Conservation (phyloP, 805 yeast genomes). For the Candida vartiovaarae region DNA sequence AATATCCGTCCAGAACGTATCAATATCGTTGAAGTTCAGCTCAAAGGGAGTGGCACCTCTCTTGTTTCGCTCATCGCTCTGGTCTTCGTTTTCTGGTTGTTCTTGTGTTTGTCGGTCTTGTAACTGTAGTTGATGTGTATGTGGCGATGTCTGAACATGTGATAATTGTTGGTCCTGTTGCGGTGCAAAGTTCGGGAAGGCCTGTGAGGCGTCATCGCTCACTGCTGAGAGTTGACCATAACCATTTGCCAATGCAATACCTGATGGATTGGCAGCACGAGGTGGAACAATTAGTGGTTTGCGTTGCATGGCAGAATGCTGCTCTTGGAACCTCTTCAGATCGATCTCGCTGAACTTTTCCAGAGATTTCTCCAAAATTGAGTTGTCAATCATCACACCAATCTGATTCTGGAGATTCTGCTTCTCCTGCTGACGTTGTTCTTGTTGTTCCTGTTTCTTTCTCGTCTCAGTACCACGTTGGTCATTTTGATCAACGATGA, state of each 20-base stretch:
- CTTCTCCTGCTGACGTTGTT: constrained; percentile 1
- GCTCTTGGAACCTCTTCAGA: constrained; percentile 2
- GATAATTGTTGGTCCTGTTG: not conserved
- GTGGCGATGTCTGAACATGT: too few relatives aligned
- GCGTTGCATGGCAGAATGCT: not conserved
- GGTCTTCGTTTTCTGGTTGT: not conserved
- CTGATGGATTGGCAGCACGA: not conserved
- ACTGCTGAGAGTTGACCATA: too few relatives aligned
- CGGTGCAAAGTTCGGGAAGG: not conserved
- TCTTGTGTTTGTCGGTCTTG: too few relatives aligned
- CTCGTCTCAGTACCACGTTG: constrained; percentile 5
- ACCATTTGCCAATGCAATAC: not conserved
- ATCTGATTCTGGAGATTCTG: constrained; percentile 17
- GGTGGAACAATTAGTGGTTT: not conserved
- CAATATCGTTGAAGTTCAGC: constrained; percentile 14
- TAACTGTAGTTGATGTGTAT: too few relatives aligned
- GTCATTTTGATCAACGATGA: constrained; percentile 17
- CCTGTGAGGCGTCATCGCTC: not conserved
- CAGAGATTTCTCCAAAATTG: constrained; percentile 10
- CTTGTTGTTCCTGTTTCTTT: constrained; percentile 5
- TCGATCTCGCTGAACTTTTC: constrained; percentile 10
- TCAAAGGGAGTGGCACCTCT: constrained; percentile 13
- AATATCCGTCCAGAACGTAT: constrained; percentile 22
- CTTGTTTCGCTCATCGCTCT: not conserved
- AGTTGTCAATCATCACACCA: constrained; percentile 15